Evolutionary conservation across 139 green algal species (phyloP), one percentile per base, ranked within the genome.

Genomic region (Micractinium sp.): DNA sequence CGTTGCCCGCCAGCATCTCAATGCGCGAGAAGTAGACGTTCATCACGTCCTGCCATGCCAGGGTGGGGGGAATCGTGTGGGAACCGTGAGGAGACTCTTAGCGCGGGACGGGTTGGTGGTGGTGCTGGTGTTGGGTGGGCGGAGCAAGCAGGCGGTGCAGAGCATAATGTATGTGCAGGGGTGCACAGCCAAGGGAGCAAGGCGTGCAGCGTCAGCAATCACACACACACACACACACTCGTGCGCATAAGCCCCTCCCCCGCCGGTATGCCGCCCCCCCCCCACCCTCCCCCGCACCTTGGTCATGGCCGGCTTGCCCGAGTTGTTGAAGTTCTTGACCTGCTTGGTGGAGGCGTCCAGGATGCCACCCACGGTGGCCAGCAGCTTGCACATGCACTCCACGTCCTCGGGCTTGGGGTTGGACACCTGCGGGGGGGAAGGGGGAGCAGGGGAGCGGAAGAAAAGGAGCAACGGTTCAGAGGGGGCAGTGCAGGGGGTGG

Each of bases 301-400:
- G 36, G 75, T 88, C 14, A 12, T 73, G 38, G 35, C 76, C 4
- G 63, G 36, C 60, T 84, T 92, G 67, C 53, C 82, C 33, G 75
- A 60, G 22, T 83, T 73, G 63, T 73, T 53, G 74, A 66, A 73
- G 47, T 81, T 84, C 71, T 92, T 91, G 29, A 91, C 74, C 25
- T 38, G 41, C 73, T 88, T 85, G 41, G 74, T 85, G 35, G 91
- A 94, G 39, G n/a, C 33, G 90, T 96, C 92, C 66, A 98, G 91
- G 87, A 94, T 90, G 31, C 87, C 76, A 33, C 97, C 97, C 15
- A 98, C 92, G 9, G 98, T 99, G 63, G 85, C 91, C 79, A 99
- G 86, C 90, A 99, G 96, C 94, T 99, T 99, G 93, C 95, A 98
- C 66, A 99, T 91, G 89, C 96, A 98, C 95, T 99, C 98, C 19